Conservation (phyloP, 805 yeast genomes). For the Pichia gijzeniarum region DNA sequence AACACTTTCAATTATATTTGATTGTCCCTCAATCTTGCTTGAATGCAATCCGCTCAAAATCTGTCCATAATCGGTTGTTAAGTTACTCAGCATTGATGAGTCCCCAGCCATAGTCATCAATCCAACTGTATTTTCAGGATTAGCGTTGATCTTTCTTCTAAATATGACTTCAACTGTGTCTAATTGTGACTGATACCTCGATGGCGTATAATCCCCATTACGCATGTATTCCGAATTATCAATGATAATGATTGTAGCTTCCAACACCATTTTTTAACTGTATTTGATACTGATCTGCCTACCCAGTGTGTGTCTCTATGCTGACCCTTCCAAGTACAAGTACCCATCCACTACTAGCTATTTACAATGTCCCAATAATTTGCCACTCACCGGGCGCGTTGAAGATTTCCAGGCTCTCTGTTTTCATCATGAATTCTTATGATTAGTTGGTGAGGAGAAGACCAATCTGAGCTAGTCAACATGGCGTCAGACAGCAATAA, state of each 20-base stretch:
- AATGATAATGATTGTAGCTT: constrained; percentile 91
- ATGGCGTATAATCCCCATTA: constrained; percentile 87
- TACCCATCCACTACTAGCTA: no score
- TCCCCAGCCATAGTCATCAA: constrained; percentile 82
- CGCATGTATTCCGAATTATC: constrained; percentile 96
- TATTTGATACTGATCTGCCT: background rate
- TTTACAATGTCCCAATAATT: no score
- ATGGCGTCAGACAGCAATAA: background rate
- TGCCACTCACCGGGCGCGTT: constrained; percentile 8
- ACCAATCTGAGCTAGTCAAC: background rate
- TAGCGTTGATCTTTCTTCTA: constrained; percentile 75
- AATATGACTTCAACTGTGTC: constrained; percentile 86
- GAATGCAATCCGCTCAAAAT: constrained; percentile 80
- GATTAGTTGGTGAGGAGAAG: background rate
- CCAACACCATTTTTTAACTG: constrained; percentile 64
- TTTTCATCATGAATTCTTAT: background rate
- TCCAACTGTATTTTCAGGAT: constrained; percentile 94
- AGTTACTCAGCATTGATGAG: constrained; percentile 75
- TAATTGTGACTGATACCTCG: constrained; percentile 86
- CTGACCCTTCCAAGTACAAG: no score
- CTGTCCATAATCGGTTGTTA: constrained; percentile 83
- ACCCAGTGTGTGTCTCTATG: no score
- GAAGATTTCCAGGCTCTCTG: background rate
- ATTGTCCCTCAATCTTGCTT: constrained; percentile 58
- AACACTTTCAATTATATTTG: constrained; percentile 72